A percentile compares a stretch with the other conserved stretches of the same genome.
Conservation (phyloP, 768 basidiomycete genomes). For the Russula abietina region DNA sequence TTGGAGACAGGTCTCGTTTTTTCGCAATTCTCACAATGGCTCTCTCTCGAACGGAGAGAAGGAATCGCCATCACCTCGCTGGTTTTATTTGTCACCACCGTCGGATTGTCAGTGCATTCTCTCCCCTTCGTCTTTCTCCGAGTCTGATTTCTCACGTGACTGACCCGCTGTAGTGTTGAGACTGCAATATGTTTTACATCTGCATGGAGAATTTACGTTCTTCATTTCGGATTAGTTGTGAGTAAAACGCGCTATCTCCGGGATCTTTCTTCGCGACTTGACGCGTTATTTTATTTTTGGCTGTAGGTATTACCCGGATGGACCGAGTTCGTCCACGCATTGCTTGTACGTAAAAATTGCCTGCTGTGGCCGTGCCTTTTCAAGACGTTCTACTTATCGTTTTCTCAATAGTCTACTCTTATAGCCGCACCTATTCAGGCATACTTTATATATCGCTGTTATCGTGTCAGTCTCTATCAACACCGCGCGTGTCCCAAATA, state of each 20-base stretch:
- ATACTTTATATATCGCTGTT: constrained; percentile 17
- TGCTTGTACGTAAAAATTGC: constrained; percentile 12
- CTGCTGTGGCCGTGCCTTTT: neutral
- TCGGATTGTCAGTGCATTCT: constrained; percentile 11
- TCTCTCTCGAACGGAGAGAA: constrained; percentile 1
- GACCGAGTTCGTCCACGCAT: constrained; percentile 9
- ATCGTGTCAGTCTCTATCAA: constrained; percentile 5
- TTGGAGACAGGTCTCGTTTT: constrained; percentile 14
- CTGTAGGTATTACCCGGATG: neutral
- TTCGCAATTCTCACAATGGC: constrained; percentile 17
- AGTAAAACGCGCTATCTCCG: neutral
- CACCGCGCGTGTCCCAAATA: neutral
- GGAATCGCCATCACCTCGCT: neutral
- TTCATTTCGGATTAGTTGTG: constrained; percentile 1
- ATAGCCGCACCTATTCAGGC: constrained; percentile 10
- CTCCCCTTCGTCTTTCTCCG: neutral
- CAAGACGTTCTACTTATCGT: too few relatives aligned
- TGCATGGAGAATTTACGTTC: constrained; percentile 13
- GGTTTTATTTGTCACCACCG: constrained; percentile 8
- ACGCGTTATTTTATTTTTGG: neutral
- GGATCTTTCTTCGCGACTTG: neutral
- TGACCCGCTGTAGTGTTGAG: neutral
- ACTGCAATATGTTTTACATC: constrained; percentile 13
- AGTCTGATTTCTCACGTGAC: neutral
- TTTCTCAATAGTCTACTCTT: constrained; percentile 7